phyloP scores from a whole-genome alignment of 495 filamentous ascomycete genomes.

The Lindgomyces ingoldianus region DNA sequence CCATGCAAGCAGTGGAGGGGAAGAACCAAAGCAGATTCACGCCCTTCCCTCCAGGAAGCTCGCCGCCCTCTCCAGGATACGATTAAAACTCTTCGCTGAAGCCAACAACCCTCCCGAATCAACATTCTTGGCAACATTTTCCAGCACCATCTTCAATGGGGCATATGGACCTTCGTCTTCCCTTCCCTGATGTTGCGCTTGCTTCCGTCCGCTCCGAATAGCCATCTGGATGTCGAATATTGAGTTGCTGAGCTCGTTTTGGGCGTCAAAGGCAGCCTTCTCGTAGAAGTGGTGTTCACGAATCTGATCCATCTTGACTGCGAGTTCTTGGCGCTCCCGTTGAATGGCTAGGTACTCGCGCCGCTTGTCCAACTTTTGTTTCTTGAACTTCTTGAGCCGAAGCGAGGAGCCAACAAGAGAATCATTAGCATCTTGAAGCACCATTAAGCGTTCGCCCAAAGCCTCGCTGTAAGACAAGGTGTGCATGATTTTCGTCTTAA shows the following conservation, averaged over 20 bases:
- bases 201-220: conserved; percentile 18
- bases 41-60: conserved; percentile 24
- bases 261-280: conserved; percentile 16
- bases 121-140: conserved; percentile 14
- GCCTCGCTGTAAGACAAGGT: conserved; percentile 10
- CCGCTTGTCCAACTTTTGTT: conserved; percentile 64
- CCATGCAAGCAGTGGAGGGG: neutral
- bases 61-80: conserved; percentile 24
- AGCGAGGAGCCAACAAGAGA: neutral
- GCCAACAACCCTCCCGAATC: conserved; percentile 20
- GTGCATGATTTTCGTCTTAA: conserved; percentile 1
- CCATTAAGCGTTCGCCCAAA: conserved; percentile 12
- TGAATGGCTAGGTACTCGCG: conserved; percentile 64
- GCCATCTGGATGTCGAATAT: conserved; percentile 34
- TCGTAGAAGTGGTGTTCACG: conserved; percentile 60
- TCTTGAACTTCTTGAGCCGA: conserved; percentile 56
- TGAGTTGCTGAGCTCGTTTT: conserved; percentile 16
- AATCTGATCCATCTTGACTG: conserved; percentile 68
- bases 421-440: conserved; percentile 25
- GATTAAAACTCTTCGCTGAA: conserved; percentile 21
- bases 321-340: conserved; percentile 64
- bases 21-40: neutral
- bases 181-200: conserved; percentile 15
- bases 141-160: conserved; percentile 29
- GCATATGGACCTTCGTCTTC: conserved; percentile 31